phyloP scores from a whole-genome alignment of 1,284 basidiomycete species.

The Retiboletus fuscus region DNA sequence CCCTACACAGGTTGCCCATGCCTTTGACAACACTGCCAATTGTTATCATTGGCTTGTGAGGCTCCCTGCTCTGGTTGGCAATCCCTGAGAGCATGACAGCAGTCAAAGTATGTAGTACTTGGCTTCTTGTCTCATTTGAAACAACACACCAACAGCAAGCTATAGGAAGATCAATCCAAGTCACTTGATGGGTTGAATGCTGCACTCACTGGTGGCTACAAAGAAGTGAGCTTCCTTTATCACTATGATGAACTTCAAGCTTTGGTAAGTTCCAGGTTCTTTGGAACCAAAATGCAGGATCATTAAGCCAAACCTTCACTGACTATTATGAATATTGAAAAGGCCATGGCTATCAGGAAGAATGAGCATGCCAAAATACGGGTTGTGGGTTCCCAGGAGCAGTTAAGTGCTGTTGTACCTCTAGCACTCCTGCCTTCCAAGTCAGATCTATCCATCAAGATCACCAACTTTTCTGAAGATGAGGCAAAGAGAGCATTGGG shows the following conservation, averaged over 20 bases:
- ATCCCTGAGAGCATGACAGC: no score
- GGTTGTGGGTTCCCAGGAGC: slow-evolving; percentile 8
- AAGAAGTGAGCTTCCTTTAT: slow-evolving; percentile 43
- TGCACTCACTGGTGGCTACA: slow-evolving; percentile 40
- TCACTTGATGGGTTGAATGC: slow-evolving; percentile 45
- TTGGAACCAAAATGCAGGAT: slow-evolving; percentile 23
- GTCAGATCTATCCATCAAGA: slow-evolving; percentile 28
- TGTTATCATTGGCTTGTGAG: slow-evolving; percentile 95
- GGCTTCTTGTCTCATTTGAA: no score
- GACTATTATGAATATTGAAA: slow-evolving; percentile 2
- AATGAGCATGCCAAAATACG: slow-evolving; percentile 9
- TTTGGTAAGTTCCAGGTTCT: slow-evolving; percentile 33
- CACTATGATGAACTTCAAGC: slow-evolving; percentile 43
- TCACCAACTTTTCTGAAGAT: slow-evolving; percentile 36
- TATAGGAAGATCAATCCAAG: no score
- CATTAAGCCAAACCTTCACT: neutral
- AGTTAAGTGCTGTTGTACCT: neutral
- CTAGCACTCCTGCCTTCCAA: neutral
- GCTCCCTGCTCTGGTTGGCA: no score
- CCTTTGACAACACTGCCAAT: slow-evolving; percentile 56
- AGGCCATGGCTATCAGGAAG: neutral
- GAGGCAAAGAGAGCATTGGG: slow-evolving; percentile 38
- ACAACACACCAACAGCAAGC: no score
- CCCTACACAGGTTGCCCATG: slow-evolving; percentile 42
- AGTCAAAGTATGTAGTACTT: no score